Evolutionary conservation across 129 eudicot genomes (phyloP).

Genomic region (Chrysanthemum lavandulifolium): DNA sequence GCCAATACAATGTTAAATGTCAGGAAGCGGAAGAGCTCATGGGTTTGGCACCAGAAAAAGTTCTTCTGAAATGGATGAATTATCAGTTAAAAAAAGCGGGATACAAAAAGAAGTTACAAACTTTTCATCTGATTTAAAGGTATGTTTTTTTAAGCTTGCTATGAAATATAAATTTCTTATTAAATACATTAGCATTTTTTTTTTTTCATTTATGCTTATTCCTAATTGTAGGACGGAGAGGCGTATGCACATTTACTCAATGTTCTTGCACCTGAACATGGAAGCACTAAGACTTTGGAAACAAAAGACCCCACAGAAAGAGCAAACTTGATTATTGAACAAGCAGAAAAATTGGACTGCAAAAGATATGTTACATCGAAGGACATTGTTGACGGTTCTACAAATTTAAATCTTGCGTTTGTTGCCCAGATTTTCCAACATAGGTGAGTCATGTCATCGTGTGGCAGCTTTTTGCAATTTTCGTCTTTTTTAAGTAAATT

Average conservation of each 20-base stretch:
- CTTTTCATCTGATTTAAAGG: slow-evolving; percentile 65
- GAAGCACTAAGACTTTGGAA: slow-evolving; percentile 45
- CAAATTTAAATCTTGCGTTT: slow-evolving; percentile 68
- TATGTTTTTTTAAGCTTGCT: slow-evolving; percentile 18
- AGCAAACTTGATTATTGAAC: slow-evolving; percentile 58
- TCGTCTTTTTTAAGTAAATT: background rate
- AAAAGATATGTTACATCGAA: slow-evolving; percentile 58
- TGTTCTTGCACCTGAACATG: slow-evolving; percentile 67
- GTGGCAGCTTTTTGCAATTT: no score
- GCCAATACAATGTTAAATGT: slow-evolving; percentile 7
- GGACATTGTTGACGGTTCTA: slow-evolving; percentile 65
- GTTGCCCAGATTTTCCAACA: slow-evolving; percentile 68
- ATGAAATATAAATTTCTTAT: background rate
- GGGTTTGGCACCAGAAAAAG: slow-evolving; percentile 66
- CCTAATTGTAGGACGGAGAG: slow-evolving; percentile 50
- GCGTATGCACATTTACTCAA: slow-evolving; percentile 69
- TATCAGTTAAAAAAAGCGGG: slow-evolving; percentile 62
- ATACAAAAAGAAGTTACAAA: slow-evolving; percentile 57
- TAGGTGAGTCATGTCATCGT: slow-evolving; percentile 36
- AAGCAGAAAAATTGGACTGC: slow-evolving; percentile 65
- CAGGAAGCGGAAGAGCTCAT: slow-evolving; percentile 72
- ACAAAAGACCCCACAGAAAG: slow-evolving; percentile 59
- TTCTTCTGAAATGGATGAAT: slow-evolving; percentile 68
- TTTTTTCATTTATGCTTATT: background rate
- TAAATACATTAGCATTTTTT: background rate